These are phyloP conservation scores for Cetradonia linearis DNA, from an alignment of 495 filamentous ascomycete species.

Conservation along the genomic window DNA sequence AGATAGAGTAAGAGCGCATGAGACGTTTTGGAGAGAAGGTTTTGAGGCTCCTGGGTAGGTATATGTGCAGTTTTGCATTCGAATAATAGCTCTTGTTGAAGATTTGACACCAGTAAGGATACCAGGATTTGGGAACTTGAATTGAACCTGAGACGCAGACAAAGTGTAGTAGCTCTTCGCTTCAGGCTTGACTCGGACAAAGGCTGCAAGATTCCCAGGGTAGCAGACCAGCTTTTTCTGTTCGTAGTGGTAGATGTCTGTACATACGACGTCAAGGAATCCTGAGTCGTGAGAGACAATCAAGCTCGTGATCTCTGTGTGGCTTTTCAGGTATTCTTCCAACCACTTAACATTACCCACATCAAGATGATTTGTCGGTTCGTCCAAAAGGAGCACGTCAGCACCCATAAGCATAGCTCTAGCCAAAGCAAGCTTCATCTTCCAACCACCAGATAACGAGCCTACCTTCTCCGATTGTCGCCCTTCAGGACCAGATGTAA, in stretches of 20 bases:
- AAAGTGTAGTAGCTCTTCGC: conserved; percentile 98
- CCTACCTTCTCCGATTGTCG: conserved; percentile 80
- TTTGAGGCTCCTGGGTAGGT: conserved; percentile 80
- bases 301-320: conserved; percentile 93
- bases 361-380: conserved; percentile 98
- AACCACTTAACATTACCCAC: conserved; percentile 95
- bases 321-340: conserved; percentile 84
- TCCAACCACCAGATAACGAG: conserved; percentile 97
- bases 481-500: conserved; percentile 80
- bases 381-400: conserved; percentile 90
- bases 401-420: conserved; percentile 94
- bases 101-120: conserved; percentile 95
- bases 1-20: conserved; percentile 73
- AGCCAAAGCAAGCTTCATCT: conserved; percentile 98
- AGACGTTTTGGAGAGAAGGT: conserved; percentile 80
- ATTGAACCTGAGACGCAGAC: conserved; percentile 77
- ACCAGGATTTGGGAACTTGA: conserved; percentile 95
- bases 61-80: conserved; percentile 85
- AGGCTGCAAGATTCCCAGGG: conserved; percentile 86
- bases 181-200: conserved; percentile 89
- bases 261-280: conserved; percentile 94
- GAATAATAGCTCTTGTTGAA: conserved; percentile 80
- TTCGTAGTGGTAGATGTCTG: conserved; percentile 99
- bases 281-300: conserved; percentile 98
- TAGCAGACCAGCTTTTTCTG: conserved; percentile 92